Evolutionary conservation across 2,329 filamentous ascomycete species (phyloP).

Genomic region (Colletotrichum costaricense): DNA sequence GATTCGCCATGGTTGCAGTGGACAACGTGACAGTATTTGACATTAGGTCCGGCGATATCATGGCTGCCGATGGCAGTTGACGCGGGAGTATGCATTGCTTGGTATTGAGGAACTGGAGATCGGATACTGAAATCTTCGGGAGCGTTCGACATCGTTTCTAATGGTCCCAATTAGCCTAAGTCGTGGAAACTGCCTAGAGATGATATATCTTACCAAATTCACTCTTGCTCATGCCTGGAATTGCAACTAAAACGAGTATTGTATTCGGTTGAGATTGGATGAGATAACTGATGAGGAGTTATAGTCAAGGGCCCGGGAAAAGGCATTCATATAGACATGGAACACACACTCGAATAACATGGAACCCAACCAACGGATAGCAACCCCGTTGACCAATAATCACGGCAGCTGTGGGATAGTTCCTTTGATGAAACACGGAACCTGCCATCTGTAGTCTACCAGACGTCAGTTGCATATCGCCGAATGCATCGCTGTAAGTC

Average conservation of each 20-base stretch:
- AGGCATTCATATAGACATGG: conserved; percentile 15
- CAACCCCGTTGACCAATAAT: neutral
- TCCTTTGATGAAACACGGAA: conserved; percentile 2
- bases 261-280: neutral
- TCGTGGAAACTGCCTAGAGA: no score
- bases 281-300: neutral
- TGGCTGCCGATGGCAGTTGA: neutral
- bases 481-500: neutral
- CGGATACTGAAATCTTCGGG: conserved; percentile 13
- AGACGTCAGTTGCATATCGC: neutral
- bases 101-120: conserved; percentile 22
- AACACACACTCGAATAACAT: neutral
- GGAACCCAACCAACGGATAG: neutral
- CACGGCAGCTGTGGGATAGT: neutral
- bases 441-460: neutral
- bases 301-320: neutral
- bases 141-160: conserved; percentile 12
- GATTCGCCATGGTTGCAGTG: neutral
- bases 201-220: neutral
- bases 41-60: neutral
- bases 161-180: neutral
- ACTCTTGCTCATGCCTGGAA: conserved; percentile 11
- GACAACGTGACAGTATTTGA: neutral
- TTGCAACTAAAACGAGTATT: neutral
- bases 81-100: conserved; percentile 16